Evolutionary conservation across 2,329 filamentous ascomycete genomes (phyloP), one percentile per base, ranked within the genome.

Genomic region (Aspergillus quadricinctus): DNA sequence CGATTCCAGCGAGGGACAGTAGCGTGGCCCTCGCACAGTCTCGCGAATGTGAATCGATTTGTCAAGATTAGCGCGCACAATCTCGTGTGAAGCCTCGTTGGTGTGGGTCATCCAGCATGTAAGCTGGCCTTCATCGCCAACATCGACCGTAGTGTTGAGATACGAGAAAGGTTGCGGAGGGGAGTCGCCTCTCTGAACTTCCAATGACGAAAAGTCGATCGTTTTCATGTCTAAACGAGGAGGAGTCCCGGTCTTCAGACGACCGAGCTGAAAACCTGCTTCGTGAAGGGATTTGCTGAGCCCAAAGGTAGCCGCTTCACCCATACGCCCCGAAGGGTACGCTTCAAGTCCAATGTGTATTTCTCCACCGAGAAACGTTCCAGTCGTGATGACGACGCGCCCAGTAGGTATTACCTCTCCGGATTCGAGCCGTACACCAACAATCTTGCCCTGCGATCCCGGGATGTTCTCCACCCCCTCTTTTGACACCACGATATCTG

Each of bases 31-130:
- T 68, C 91, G 94, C 52, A 99, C 90, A 0, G 91, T 93, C 73
- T 99, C 94, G 25, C 94, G 86, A 60, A 99, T 97, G 70, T 99
- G 94, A 37, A 99, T 89, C 0, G 91, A 95, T 70, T 96, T 95
- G 69, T 96, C 89, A n/a, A 99, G 83, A 68, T 97, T 97, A 6
- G 85, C 84, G 48, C 91, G 85, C 57, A 97, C 88, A 50, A 99
- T 83, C 17, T 89, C 84, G 74, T 99, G 94, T 0, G 91, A 86
- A 4, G 80, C 83, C 50, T 87, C 80, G 68, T 96, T 97, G 25
- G 94, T 99, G 68, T 92, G 85, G 1, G 93, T 97, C 55, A 87
- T 85, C 80, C 90, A 87, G 77, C 92, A 97, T n/a, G 84, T 80
- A 40, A 97, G 79, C 75, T 99, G 94, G 10, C 90, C 81, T 68